phyloP scores from a whole-genome alignment of 139 green algal genomes.

The Volvox africanus region DNA sequence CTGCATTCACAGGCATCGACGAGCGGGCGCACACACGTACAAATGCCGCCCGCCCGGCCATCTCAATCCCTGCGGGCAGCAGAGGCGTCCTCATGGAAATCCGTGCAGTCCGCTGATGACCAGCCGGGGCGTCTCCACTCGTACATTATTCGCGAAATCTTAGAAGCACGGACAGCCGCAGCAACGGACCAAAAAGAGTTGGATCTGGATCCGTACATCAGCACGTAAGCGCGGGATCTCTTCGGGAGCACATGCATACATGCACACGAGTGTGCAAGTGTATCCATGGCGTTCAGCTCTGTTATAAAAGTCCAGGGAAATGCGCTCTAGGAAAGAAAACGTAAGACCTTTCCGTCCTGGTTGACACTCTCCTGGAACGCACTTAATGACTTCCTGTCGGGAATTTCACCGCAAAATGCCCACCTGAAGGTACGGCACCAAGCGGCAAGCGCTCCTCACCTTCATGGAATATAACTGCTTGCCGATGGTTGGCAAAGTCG shows the following conservation, averaged over 20 bases:
- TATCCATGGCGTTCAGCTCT: too few species aligned
- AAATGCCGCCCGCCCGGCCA: conserved; percentile 36
- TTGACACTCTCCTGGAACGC: too few species aligned
- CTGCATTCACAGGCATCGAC: background rate
- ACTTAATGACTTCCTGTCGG: too few species aligned
- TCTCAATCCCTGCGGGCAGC: background rate
- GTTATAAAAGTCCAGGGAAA: too few species aligned
- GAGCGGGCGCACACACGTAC: background rate
- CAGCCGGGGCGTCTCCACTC: conserved; percentile 45
- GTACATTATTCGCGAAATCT: conserved; percentile 40
- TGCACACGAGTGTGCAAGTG: too few species aligned
- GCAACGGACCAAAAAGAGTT: background rate
- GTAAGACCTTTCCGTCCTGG: too few species aligned
- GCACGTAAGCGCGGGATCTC: background rate
- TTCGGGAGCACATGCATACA: too few species aligned
- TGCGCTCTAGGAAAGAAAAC: too few species aligned
- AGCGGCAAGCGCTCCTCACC: conserved; percentile 30
- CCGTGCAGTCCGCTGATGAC: background rate
- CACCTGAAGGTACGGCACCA: background rate
- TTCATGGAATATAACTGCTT: conserved; percentile 39
- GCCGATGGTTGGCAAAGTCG: conserved; percentile 43
- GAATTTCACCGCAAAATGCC: too few species aligned
- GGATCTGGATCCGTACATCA: conserved; percentile 18
- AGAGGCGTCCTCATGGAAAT: background rate
- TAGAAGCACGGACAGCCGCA: conserved; percentile 24